Percentiles rank a stretch among this genome's conserved stretches.
phyloP scores from a whole-genome alignment of 371 early-diverging fungal genomes.

The Actinomucor elegans region DNA sequence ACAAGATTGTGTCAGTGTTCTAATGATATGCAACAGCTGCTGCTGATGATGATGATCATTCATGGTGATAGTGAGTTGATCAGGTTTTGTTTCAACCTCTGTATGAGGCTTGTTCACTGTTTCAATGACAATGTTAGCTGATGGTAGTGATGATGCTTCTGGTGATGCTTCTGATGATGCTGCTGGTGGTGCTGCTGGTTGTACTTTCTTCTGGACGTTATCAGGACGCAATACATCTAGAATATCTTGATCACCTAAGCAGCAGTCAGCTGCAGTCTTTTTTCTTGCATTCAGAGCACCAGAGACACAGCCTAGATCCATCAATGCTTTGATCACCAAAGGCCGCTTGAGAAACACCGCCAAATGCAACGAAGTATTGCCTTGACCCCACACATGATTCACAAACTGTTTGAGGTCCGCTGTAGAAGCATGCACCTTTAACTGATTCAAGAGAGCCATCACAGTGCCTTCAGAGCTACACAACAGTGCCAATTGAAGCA shows the following conservation, averaged over 20 bases:
- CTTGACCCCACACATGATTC: constrained; percentile 67
- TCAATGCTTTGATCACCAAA: constrained; percentile 56
- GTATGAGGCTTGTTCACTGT: too few relatives aligned
- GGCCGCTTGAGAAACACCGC: constrained; percentile 72
- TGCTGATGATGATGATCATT: too few relatives aligned
- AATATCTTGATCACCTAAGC: constrained; percentile 45
- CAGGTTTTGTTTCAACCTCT: too few relatives aligned
- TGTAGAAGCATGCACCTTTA: constrained; percentile 5
- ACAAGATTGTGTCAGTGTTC: too few relatives aligned
- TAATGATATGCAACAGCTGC: too few relatives aligned
- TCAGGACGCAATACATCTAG: neutral
- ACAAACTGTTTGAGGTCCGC: constrained; percentile 43
- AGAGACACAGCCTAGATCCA: constrained; percentile 60
- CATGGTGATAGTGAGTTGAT: too few relatives aligned
- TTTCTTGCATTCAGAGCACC: constrained; percentile 58
- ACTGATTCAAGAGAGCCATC: constrained; percentile 7
- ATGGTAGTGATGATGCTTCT: too few relatives aligned
- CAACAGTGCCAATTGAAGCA: constrained; percentile 22
- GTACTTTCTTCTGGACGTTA: neutral
- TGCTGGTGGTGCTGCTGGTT: neutral
- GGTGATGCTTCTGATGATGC: too few relatives aligned
- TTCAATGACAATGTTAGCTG: too few relatives aligned
- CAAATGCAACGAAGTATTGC: constrained; percentile 70
- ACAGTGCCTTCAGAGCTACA: constrained; percentile 16
- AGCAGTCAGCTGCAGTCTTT: constrained; percentile 67